Evolutionary conservation across 2,329 filamentous ascomycete species (phyloP), one percentile per base, ranked within the genome.

Genomic region (Neoarthrinium moseri): DNA sequence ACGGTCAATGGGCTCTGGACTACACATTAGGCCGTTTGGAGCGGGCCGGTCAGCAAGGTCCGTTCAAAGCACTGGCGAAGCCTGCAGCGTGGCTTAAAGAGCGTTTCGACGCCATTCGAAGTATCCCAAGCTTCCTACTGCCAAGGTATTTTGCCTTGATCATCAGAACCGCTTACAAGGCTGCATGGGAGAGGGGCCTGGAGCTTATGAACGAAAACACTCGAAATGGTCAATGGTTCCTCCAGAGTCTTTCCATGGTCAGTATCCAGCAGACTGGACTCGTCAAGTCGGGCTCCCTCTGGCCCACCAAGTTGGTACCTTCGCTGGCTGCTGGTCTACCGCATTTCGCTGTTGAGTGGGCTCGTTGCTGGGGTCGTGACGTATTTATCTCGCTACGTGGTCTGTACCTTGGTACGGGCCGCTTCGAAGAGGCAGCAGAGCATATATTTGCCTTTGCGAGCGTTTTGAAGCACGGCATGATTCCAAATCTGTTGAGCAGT

Each of bases 401-500:
- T 34, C 75, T 99, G n/a, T 89, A 89, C 55, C 80, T 99, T 27
- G 91, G 89, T 32, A 97, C 92, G 10, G 90, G 91, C 2, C 85
- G 94, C 7, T 96, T 87, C 57, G 81, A 79, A 3, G 91, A 96
- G 63, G 94, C 94, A 6, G 91, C 83, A 60, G 91, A 97, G 64
- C 95, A 99, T 60, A 96, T 99, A 48, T 74, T 90, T 49, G 92
- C 91, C 7, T 99, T 99, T 69, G 91, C 89, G 3, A 96, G 91
- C 63, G 91, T 99, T 10, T 72, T 99, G 55, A 99, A 99, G 74
- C 94, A 99, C 58, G 94, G 94, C 41, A 95, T 97, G 91, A 91
- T 99, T 47, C 94, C 94, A 12, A 99, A 99, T 60, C 77, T 99
- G 17, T 76, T 99, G 12, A 86, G 90, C 53, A 89, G 88, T 49